These are phyloP conservation scores for Phaeomoniella chlamydospora DNA, from an alignment of 2,329 filamentous ascomycete genomes.

Conservation along the genomic window DNA sequence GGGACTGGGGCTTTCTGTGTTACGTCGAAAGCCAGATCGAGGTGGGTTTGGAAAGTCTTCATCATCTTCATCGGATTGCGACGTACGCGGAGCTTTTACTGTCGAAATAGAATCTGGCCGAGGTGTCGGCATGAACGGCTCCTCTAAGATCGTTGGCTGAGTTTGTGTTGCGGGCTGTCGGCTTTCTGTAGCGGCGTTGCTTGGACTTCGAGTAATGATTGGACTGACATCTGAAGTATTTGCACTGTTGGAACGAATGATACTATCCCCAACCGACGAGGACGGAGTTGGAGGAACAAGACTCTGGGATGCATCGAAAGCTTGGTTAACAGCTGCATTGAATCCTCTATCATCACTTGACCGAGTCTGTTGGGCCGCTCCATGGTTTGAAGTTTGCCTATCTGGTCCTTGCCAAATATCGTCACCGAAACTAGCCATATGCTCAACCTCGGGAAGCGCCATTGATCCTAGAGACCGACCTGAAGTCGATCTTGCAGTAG, in stretches of 20 bases:
- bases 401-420: conserved; percentile 6
- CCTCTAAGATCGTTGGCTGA: conserved; percentile 11
- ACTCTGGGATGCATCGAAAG: conserved; percentile 46
- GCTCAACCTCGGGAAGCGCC: not conserved
- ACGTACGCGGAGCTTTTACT: conserved; percentile 3
- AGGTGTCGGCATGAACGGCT: conserved; percentile 5
- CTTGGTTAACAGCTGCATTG: conserved; percentile 46
- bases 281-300: conserved; percentile 36
- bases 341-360: conserved; percentile 40
- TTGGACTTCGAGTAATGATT: conserved; percentile 45
- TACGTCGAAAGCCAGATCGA: conserved; percentile 39
- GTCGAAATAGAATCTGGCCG: conserved; percentile 16
- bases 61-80: not conserved
- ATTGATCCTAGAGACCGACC: conserved; percentile 7
- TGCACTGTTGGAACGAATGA: conserved; percentile 46
- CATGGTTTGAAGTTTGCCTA: not conserved
- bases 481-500: conserved; percentile 2
- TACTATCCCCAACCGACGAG: conserved; percentile 29
- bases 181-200: conserved; percentile 28
- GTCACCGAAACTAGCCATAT: conserved; percentile 1
- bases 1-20: conserved; percentile 42
- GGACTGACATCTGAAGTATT: conserved; percentile 51
- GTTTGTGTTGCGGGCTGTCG: conserved; percentile 25
- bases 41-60: conserved; percentile 14
- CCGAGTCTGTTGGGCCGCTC: conserved; percentile 1